Base-by-base conservation (phyloP, 2,329 filamentous ascomycete species). In the Ceratocystis lukuohia region DNA sequence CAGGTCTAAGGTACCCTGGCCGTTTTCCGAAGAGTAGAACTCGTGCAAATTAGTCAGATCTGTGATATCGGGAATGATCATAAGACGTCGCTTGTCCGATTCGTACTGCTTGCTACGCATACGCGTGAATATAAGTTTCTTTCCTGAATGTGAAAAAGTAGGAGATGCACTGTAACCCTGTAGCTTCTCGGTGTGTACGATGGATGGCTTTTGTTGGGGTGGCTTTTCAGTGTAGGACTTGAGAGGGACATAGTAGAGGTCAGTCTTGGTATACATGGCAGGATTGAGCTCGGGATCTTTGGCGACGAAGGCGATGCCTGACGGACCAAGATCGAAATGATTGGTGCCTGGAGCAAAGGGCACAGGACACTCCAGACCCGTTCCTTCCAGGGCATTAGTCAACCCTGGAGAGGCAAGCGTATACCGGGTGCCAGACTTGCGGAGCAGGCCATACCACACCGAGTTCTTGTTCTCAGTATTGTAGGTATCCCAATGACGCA, bases 401-500 rank as follows among this genome's bases (percentile, higher is more conserved):
- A 90, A 75, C 0, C 78, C 76, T 1, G 75, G 73, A 2, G 73
- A 71, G 57, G 77, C 75, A 17, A 84, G 75, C 30, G 71, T 72
- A 72, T 77, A 82, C 28, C 28, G 25, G 53, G n/a, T 20, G 25
- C 28, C 53, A 1, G 53, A 10, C 66, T 72, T 73, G 70, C 75
- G 77, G 61, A 94, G 74, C 4, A 82, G 81, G 41, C 86, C 86
- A 37, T 89, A 88, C 80, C 87, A 94, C 33, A 96, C 80, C 1
- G 87, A 82, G 71, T 86, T 87, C 69, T 82, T 84, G 71, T 89
- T 86, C 59, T 85, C 81, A 0, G 82, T 84, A 30, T 85, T 78
- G 76, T 87, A 95, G n/a, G 81, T 75, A 73, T 95, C 89, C 90
- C 90, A 95, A 72, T 95, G 89, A 15, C 90, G 83, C 33, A 89